phyloP scores from a whole-genome alignment of 176 grass and related monocot species.

The Thalia dealbata region DNA sequence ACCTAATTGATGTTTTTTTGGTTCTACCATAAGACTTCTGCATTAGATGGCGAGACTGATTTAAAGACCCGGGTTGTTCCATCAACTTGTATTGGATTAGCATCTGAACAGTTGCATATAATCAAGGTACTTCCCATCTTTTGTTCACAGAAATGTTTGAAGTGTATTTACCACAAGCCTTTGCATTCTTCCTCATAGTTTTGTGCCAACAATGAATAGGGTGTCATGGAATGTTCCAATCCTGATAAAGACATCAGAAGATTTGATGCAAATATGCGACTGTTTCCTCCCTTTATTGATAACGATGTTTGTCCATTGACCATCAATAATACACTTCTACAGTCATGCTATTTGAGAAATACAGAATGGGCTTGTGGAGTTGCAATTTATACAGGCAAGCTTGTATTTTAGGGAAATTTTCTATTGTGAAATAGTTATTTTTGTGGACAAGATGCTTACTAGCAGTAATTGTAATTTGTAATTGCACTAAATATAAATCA shows the following conservation, averaged over 20 bases:
- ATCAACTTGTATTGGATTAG: conserved; percentile 47
- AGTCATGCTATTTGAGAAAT: conserved; percentile 82
- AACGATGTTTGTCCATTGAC: conserved; percentile 68
- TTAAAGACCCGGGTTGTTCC: conserved; percentile 71
- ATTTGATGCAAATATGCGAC: conserved; percentile 80
- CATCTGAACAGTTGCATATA: conserved; percentile 42
- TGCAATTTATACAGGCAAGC: conserved; percentile 85
- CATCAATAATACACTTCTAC: conserved; percentile 84
- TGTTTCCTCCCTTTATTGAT: conserved; percentile 55
- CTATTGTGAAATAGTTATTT: no score
- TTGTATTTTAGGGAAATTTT: neutral
- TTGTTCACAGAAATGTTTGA: neutral
- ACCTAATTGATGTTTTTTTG: neutral
- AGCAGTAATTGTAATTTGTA: no score
- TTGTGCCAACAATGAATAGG: conserved; percentile 41
- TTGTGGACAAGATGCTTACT: no score
- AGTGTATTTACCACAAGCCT: conserved; percentile 22
- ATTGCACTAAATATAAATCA: no score
- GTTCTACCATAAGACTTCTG: conserved; percentile 53
- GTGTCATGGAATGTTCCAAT: conserved; percentile 72
- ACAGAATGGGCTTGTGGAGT: conserved; percentile 94
- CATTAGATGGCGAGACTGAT: conserved; percentile 96
- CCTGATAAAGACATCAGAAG: conserved; percentile 88
- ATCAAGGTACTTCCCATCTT: conserved; percentile 44
- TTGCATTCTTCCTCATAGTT: conserved; percentile 22